Evolutionary conservation across 352 stramenopile genomes (phyloP).

Genomic region (Phytophthora vignae): DNA sequence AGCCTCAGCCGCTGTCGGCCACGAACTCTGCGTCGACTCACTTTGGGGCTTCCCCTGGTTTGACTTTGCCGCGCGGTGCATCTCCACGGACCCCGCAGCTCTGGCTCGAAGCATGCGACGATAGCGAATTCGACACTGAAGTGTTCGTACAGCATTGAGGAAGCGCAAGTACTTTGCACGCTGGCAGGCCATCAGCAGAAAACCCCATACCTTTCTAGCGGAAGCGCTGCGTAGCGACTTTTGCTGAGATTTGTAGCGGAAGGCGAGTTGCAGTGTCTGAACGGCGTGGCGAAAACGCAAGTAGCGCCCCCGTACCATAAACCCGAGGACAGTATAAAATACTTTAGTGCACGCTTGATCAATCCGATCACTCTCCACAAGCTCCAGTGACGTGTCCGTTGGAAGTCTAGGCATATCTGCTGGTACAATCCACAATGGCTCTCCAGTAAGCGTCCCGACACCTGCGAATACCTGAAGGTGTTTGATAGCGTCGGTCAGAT

Average conservation of each 20-base stretch:
- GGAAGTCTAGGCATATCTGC: not conserved
- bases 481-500: constrained; percentile 8
- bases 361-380: not conserved
- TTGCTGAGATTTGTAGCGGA: not conserved
- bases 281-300: constrained; percentile 4
- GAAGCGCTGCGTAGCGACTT: too few relatives aligned
- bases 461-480: constrained; percentile 10
- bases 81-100: not conserved
- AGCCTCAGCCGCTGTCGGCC: not conserved
- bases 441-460: not conserved
- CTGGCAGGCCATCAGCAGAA: not conserved
- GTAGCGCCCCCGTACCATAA: not conserved
- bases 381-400: not conserved
- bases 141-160: not conserved
- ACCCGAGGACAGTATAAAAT: not conserved
- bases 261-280: constrained; percentile 1
- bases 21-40: constrained; percentile 4
- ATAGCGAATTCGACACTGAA: constrained; percentile 24
- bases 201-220: too few relatives aligned
- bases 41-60: not conserved
- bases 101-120: not conserved
- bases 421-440: not conserved
- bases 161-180: constrained; percentile 15
- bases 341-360: not conserved
- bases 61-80: not conserved